Evolutionary conservation across 1,284 basidiomycete species (phyloP), one percentile per base, ranked within the genome.

Genomic region (Lignosus rhinocerotis): DNA sequence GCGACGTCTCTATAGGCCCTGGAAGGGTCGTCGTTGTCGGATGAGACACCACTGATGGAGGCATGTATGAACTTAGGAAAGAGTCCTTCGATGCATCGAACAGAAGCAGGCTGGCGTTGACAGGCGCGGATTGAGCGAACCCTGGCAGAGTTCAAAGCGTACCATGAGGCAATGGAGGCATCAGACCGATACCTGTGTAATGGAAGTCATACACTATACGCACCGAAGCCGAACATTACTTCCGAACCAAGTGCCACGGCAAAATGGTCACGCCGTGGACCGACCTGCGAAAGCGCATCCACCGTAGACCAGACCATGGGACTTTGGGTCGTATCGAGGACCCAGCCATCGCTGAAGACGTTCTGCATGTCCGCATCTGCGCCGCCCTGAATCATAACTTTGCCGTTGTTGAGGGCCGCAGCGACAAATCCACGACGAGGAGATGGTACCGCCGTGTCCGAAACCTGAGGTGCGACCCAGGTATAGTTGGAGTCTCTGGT

Each of bases 221-320:
- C 67, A 93, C 92, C 93, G 68, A 92, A 93, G 49, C 86, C 86
- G 66, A 94, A 86, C 11, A 93, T 70, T 14, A 93, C 84, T 60
- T 85, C 78, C 17, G 78, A 74, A 7, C 85, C 87, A 36, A 80
- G 78, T 45, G 78, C 75, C 6, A 87, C 78, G 10, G 88, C 90
- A 62, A 86, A 84, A 69, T 93, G 92, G 71, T 93, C 90, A 50
- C 80, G 82, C 45, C 91, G 78, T 16, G 79, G 68, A 2, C 87
- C 88, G 8, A 92, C 66, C 55, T 81, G 75, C 8, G 80, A 74
- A 47, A 92, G 74, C 1, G 74, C 75, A 1, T 77, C 73, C 7
- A 86, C 78, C 60, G 70, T 64, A 19, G 74, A 76, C 90, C 90
- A 88, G 5, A 76, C 71, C 75, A 83, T 80, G 48, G 83, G 81